Evolutionary conservation across 129 eudicot species (phyloP), one percentile per base, ranked within the genome.

Genomic region (Kitagawia praeruptora): DNA sequence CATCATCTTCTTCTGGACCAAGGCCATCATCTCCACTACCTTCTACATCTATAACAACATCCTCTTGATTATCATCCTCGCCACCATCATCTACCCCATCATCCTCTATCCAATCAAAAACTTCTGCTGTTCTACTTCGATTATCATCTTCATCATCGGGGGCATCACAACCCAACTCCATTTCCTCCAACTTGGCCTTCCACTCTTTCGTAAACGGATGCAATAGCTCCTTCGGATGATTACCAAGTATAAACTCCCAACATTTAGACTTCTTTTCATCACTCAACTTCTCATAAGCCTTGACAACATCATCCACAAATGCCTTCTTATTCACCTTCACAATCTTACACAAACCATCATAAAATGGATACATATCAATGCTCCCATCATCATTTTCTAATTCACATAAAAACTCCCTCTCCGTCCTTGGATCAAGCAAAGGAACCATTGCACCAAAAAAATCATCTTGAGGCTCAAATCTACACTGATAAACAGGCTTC

Each of bases 91-190:
- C 98, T 15, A 81, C 66, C 97, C 98, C 77, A 45, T 89, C 91
- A 51, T 87, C 96, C 83, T 94, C 98, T 28, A 84, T 77, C 98
- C 98, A 91, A 83, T 94, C 98, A 47, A 78, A 75, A 63, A 91
- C 82, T 75, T 91, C 87, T 1, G 75, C 80, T 12, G 77, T 49
- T 23, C 48, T 41, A 37, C 71, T 34, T 8, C 75, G 63, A 41
- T 34, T 45, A 49, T 41, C 89, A 25, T 83, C 92, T 39, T 86
- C 84, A 28, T 94, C 97, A 77, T 93, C 97, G 0, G 98, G 98
- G 25, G 98, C 98, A 73, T 94, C 98, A 81, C 98, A 94, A 70
- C 98, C 98, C 79, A 94, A 81, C 88, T 94, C 98, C 96, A 87
- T 85, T 56, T 94, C 98, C 78, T 94, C 98, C 92, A 94, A 84